Conservation (phyloP, 768 basidiomycete genomes). For the Kwoniella mangroviensis region DNA sequence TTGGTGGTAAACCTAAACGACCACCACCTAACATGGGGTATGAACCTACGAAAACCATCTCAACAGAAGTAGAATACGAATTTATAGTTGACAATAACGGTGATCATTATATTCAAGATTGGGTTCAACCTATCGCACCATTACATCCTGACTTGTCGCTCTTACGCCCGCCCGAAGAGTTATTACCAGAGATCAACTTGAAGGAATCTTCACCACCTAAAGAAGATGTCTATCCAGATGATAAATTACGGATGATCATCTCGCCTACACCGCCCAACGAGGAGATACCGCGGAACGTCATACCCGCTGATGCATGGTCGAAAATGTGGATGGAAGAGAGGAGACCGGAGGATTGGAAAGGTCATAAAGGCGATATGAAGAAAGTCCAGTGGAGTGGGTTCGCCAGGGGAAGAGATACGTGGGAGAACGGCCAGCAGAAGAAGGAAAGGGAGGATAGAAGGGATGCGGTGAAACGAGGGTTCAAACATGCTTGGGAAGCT, state of each 20-base stretch:
- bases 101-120: conserved; percentile 24
- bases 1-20: conserved; percentile 10
- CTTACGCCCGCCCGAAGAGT: conserved; percentile 18
- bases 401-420: conserved; percentile 20
- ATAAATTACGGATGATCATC: conserved; percentile 35
- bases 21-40: conserved; percentile 4
- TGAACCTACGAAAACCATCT: neutral
- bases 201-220: conserved; percentile 10
- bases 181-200: conserved; percentile 40
- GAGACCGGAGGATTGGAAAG: conserved; percentile 32
- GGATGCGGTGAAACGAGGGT: conserved; percentile 55
- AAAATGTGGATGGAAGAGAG: conserved; percentile 25
- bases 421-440: conserved; percentile 36
- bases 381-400: conserved; percentile 46
- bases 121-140: conserved; percentile 27
- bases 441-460: conserved; percentile 43
- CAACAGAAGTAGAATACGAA: conserved; percentile 2
- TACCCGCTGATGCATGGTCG: conserved; percentile 26
- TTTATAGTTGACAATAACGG: conserved; percentile 27
- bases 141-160: conserved; percentile 41
- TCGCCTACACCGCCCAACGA: conserved; percentile 14
- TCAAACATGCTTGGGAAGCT: conserved; percentile 55
- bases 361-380: conserved; percentile 26
- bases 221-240: conserved; percentile 29
- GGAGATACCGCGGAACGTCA: conserved; percentile 5